Evolutionary conservation across 2,329 filamentous ascomycete species (phyloP).

Genomic region (Daldinia sp.): DNA sequence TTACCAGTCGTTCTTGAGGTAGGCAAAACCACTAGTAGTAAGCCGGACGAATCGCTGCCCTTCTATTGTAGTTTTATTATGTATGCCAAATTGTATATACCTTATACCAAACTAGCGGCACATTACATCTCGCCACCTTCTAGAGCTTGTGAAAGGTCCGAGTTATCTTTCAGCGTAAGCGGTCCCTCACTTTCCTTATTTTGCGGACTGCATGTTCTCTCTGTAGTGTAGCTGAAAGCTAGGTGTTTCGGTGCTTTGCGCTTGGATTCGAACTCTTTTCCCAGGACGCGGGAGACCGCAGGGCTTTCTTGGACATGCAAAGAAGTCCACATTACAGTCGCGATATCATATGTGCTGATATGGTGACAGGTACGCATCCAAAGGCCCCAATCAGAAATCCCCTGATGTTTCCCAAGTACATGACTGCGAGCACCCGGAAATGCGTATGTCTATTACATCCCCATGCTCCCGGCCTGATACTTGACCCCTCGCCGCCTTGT

Average conservation of each 20-base stretch:
- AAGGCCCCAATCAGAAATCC: background rate
- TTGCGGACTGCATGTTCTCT: too few species aligned
- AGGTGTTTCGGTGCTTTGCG: conserved; percentile 34
- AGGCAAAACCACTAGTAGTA: background rate
- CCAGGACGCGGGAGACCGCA: conserved; percentile 33
- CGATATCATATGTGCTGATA: background rate
- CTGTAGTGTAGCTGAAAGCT: conserved; percentile 1
- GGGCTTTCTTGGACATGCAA: conserved; percentile 10
- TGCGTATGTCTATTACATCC: background rate
- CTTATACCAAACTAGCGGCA: too few species aligned
- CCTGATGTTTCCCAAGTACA: background rate
- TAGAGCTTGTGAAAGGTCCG: background rate
- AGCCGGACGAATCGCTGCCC: background rate
- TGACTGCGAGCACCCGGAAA: background rate
- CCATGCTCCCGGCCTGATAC: background rate
- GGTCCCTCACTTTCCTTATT: background rate
- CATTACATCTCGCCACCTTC: background rate
- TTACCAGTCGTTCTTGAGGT: background rate
- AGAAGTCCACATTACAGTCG: conserved; percentile 10
- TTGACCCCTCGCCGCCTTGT: background rate
- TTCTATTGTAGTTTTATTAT: background rate
- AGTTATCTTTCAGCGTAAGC: background rate
- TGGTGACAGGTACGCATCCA: background rate
- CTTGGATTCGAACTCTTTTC: conserved; percentile 16
- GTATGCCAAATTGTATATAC: background rate